phyloP scores from a whole-genome alignment of 169 alveolate genomes.

The Plasmodium falciparum region DNA sequence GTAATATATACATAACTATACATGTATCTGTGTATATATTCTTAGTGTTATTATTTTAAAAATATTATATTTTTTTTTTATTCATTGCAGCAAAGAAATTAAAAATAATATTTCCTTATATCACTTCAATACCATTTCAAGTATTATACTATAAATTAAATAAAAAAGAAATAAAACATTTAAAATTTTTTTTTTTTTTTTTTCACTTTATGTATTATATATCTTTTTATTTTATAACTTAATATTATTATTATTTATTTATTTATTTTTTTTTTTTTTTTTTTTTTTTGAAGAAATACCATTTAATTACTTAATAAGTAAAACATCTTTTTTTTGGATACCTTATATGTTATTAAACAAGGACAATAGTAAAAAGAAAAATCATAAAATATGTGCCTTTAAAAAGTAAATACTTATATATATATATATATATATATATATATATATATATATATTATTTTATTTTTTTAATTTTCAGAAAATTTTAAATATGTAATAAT shows the following conservation, averaged over 20 bases:
- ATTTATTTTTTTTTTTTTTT: background rate
- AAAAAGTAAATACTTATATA: background rate
- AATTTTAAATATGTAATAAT: slow-evolving; percentile 43
- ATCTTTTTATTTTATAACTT: background rate
- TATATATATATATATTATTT: background rate
- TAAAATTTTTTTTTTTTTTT: slow-evolving; percentile 3
- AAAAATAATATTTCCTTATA: slow-evolving; percentile 37
- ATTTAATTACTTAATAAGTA: slow-evolving; percentile 50
- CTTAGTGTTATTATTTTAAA: background rate
- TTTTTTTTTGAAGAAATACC: slow-evolving; percentile 57
- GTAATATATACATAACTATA: slow-evolving; percentile 15
- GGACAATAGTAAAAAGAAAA: slow-evolving; percentile 19
- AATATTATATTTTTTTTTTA: slow-evolving; percentile 9
- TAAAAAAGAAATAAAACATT: slow-evolving; percentile 8
- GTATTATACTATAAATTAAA: slow-evolving; percentile 24
- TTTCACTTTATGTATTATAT: background rate
- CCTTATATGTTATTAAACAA: slow-evolving; percentile 47
- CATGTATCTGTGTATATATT: background rate
- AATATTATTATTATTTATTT: background rate
- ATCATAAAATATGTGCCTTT: background rate
- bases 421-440: background rate
- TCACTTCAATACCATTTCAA: slow-evolving; percentile 42
- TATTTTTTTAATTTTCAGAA: slow-evolving; percentile 31
- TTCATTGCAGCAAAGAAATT: slow-evolving; percentile 39
- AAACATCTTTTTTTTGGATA: slow-evolving; percentile 67